Base-by-base conservation (phyloP, 441 rosid species). In the Pelargonium cotyledonis region DNA sequence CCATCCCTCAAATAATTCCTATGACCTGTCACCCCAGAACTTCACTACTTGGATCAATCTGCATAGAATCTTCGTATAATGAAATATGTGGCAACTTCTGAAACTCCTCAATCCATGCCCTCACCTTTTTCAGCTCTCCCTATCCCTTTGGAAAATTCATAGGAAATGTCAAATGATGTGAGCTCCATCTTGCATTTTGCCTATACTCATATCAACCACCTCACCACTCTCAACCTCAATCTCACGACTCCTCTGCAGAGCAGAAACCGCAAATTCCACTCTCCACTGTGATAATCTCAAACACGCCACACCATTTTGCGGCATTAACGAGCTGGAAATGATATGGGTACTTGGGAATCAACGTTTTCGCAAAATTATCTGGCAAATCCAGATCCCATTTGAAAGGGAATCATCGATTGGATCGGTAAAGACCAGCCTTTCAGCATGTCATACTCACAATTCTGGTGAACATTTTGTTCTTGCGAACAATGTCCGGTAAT, bases 21-120 rank as follows among this genome's bases (percentile, higher is more conserved):
- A 82, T 95, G 91, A 18, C 95, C 71, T 92, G 79, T 79, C 91
- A 91, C 89, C 91, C 96, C 99, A 95, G 88, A 57, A 95, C 91
- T 62, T 95, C 92, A 10, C 97, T 91, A 5, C 82, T 80, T 0
- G 91, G 91, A 55, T 95, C 97, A 5, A 95, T 85, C 60, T 74
- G 82, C 71, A 86, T 78, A 0, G 91, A 69, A 70, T 91, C 97
- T 68, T 91, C 99, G 8, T 91, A 95, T 0, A 96, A 96, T 10
- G 99, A 95, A 68, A 95, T 83, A 77, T 90, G 90, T 0, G 99
- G 97, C 67, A 95, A 83, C 75, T 88, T 95, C 74, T 91, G 95
- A 79, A 90, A 95, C 83, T 92, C 97, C 18, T 90, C 96, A 97
- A 91, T 91, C 97, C 99, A 95, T 26, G 85, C 90, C 65, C 74